Conservation (phyloP, 1,139 yeast species). For the Maudiozyma humilis region DNA sequence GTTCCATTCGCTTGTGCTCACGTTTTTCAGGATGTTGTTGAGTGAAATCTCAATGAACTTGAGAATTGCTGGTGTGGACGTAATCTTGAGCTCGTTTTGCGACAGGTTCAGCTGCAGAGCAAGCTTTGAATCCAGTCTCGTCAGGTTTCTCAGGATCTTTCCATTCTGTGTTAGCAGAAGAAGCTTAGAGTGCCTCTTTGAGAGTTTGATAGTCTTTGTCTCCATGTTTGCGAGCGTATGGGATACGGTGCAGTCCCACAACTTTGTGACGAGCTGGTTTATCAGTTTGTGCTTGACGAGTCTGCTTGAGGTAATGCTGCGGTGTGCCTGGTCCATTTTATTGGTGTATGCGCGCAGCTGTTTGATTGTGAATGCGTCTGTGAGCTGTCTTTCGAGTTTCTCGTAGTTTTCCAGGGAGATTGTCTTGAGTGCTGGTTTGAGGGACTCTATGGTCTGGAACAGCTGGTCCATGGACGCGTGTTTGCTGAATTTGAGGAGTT, state of each 20-base stretch:
- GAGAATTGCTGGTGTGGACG: slow-evolving; percentile 29
- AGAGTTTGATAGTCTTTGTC: slow-evolving; percentile 27
- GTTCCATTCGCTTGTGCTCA: slow-evolving; percentile 13
- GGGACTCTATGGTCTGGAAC: slow-evolving; percentile 26
- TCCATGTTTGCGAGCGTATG: slow-evolving; percentile 1
- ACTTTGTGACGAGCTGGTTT: slow-evolving; percentile 30
- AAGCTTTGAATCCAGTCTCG: slow-evolving; percentile 16
- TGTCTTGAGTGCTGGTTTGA: slow-evolving; percentile 22
- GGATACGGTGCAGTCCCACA: slow-evolving; percentile 35
- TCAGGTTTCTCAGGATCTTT: slow-evolving; percentile 32
- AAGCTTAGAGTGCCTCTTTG: slow-evolving; percentile 23
- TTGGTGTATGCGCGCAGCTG: slow-evolving; percentile 28
- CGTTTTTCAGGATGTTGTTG: slow-evolving; percentile 34
- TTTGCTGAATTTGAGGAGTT: slow-evolving; percentile 20
- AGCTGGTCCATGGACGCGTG: slow-evolving; percentile 27
- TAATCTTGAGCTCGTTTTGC: slow-evolving; percentile 16
- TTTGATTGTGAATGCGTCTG: slow-evolving; percentile 26
- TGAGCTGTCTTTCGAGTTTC: slow-evolving; percentile 25
- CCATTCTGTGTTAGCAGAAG: slow-evolving; percentile 35
- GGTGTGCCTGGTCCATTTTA: slow-evolving; percentile 6
- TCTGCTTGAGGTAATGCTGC: neutral
- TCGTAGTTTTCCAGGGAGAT: slow-evolving; percentile 28
- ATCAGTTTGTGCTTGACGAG: slow-evolving; percentile 20
- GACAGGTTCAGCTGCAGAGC: slow-evolving; percentile 9
- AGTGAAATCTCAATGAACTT: slow-evolving; percentile 34